These are phyloP conservation scores for Amesomyces nigricolor DNA, from an alignment of 2,329 filamentous ascomycete species.

Conservation along the genomic window DNA sequence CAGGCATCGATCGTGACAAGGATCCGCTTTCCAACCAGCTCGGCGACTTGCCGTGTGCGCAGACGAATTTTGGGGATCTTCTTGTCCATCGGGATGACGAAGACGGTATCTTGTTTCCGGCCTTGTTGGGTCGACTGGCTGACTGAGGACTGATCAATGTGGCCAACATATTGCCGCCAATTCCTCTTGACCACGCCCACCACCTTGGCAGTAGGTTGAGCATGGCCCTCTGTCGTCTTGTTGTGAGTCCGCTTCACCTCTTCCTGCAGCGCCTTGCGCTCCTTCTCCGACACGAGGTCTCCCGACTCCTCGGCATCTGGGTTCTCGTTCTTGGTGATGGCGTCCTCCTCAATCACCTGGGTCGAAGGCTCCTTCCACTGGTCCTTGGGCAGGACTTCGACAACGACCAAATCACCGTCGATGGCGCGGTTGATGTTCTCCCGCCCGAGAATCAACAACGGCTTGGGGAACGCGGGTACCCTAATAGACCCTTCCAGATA, in stretches of 20 bases:
- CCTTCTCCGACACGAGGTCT: slow-evolving; percentile 79
- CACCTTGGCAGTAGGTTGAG: slow-evolving; percentile 86
- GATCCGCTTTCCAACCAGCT: slow-evolving; percentile 85
- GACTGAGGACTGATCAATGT: slow-evolving; percentile 83
- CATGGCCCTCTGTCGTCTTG: slow-evolving; percentile 65
- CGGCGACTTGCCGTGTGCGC: slow-evolving; percentile 81
- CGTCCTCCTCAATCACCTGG: slow-evolving; percentile 92
- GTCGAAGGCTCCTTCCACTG: slow-evolving; percentile 97
- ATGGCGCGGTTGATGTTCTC: slow-evolving; percentile 96
- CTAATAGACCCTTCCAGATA: slow-evolving; percentile 92
- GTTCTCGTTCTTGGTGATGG: slow-evolving; percentile 87
- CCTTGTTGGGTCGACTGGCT: slow-evolving; percentile 68
- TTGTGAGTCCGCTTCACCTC: slow-evolving; percentile 83
- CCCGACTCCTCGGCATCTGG: slow-evolving; percentile 73
- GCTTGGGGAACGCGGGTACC: slow-evolving; percentile 82
- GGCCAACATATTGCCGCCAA: slow-evolving; percentile 96
- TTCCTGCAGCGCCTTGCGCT: slow-evolving; percentile 81
- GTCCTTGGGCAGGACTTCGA: slow-evolving; percentile 86
- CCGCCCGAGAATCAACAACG: slow-evolving; percentile 79
- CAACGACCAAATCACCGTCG: slow-evolving; percentile 85
- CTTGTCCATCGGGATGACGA: slow-evolving; percentile 97
- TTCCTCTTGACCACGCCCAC: slow-evolving; percentile 92
- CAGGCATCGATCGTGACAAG: slow-evolving; percentile 91
- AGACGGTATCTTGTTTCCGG: slow-evolving; percentile 84
- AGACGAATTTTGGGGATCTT: slow-evolving; percentile 93